Conservation (phyloP, 352 stramenopile species). For the Phytophthora agathidicida region DNA sequence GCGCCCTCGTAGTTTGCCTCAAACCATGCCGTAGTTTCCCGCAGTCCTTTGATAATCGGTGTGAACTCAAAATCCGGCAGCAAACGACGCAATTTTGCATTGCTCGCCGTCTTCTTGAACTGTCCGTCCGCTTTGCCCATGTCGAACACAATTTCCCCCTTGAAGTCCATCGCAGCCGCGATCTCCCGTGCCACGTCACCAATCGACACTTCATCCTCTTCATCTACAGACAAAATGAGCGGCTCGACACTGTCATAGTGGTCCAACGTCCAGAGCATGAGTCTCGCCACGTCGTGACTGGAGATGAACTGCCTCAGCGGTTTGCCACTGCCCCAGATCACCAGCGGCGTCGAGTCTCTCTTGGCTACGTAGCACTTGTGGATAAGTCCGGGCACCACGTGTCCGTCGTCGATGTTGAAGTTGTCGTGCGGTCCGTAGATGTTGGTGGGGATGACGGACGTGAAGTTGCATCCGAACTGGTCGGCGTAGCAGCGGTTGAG, state of each 20-base stretch:
- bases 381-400: constrained; percentile 98
- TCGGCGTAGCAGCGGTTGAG: constrained; percentile 97
- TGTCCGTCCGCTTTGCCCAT: constrained; percentile 97
- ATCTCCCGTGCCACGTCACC: constrained; percentile 90
- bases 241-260: constrained; percentile 90
- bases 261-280: constrained; percentile 90
- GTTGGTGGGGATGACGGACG: constrained; percentile 99
- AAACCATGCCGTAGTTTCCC: constrained; percentile 63
- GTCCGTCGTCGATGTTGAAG: constrained; percentile 96
- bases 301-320: constrained; percentile 99
- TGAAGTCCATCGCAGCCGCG: constrained; percentile 81
- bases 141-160: constrained; percentile 91
- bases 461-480: constrained; percentile 98
- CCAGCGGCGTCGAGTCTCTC: constrained; percentile 85
- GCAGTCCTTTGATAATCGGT: constrained; percentile 87
- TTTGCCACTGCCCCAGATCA: constrained; percentile 95
- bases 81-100: constrained; percentile 93
- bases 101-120: constrained; percentile 99
- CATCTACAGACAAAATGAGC: constrained; percentile 96
- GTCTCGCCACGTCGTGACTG: constrained; percentile 93
- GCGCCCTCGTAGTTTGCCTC: constrained; percentile 47
- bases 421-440: constrained; percentile 99
- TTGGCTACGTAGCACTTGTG: constrained; percentile 99
- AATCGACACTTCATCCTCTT: constrained; percentile 96
- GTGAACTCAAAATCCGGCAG: constrained; percentile 95